These are phyloP conservation scores for Priceomyces fermenticarens DNA, from an alignment of 805 yeast species.

Conservation along the genomic window DNA sequence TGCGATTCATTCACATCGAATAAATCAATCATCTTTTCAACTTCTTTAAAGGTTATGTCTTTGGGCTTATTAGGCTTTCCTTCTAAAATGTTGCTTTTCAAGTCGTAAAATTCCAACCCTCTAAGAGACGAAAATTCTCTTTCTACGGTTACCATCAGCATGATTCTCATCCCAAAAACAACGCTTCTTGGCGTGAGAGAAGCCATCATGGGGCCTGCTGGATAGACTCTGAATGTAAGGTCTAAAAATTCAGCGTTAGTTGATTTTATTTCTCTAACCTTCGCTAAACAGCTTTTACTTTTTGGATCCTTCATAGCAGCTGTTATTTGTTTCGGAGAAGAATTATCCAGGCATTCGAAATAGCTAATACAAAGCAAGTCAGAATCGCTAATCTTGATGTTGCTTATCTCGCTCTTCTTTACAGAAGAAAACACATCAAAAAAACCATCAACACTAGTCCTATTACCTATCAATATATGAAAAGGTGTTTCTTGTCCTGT, in stretches of 20 bases:
- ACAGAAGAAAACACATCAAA: conserved; percentile 82
- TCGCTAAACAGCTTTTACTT: conserved; percentile 69
- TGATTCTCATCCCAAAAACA: conserved; percentile 66
- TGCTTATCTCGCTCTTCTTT: conserved; percentile 48
- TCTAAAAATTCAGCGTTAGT: conserved; percentile 68
- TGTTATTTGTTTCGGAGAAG: conserved; percentile 12
- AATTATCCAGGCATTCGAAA: conserved; percentile 10
- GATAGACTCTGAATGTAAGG: conserved; percentile 65
- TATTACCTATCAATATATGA: conserved; percentile 66
- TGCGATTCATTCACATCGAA: conserved; percentile 82
- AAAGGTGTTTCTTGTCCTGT: conserved; percentile 62
- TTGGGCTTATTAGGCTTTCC: conserved; percentile 58
- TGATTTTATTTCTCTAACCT: conserved; percentile 68
- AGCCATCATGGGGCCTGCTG: conserved; percentile 50
- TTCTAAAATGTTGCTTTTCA: conserved; percentile 59
- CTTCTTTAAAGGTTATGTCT: conserved; percentile 26
- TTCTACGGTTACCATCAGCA: conserved; percentile 89
- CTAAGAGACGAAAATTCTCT: conserved; percentile 84
- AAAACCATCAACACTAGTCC: conserved; percentile 81
- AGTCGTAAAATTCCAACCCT: conserved; percentile 80
- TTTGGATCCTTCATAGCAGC: conserved; percentile 24
- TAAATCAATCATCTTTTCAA: conserved; percentile 41
- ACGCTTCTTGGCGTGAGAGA: conserved; percentile 61
- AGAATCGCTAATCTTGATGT: conserved; percentile 62
- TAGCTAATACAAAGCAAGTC: conserved; percentile 67